Evolutionary conservation across 352 stramenopile species (phyloP), one percentile per base, ranked within the genome.

Genomic region (Pythium chondricola): DNA sequence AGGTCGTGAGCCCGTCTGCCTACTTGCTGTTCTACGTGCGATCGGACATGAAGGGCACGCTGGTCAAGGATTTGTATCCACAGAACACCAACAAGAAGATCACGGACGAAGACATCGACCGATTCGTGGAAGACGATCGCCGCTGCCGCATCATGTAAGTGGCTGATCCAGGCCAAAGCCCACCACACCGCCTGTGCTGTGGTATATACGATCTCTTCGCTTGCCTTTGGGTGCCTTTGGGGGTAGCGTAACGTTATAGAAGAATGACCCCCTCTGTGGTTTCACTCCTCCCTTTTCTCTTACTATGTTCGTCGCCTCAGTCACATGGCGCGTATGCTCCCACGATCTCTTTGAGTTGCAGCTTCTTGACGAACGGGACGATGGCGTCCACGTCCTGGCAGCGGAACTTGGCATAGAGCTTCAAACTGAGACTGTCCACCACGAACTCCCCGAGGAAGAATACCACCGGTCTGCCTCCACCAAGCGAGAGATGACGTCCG

Each of bases 11-110:
- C 17, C 66, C 82, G 25, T 88, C 83, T 1, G 85, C 88, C 20
- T 97, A 97, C 64, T 66, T 97, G 55, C 72, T 97, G 7, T 97
- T 97, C 54, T 97, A 96, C 58, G 54, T 96, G 30, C 77, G 85
- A 29, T 92, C 85, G 6, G 87, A 96, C 58, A 91, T 95, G 71
- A 79, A 91, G 48, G 68, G 66, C 42, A 67, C 83, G 24, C 55
- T 84, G 10, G 80, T 95, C 10, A 86, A 89, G 52, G 83, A 89
- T 40, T 52, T 96, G 41, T 96, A 88, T 49, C 83, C 83, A 16
- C 77, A 77, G 31, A 95, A 91, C 58, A 88, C 84, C 57, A 86
- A 88, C 42, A 66, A 71, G 39, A 80, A 79, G 49, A 93, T 95
- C 58, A 95, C 83, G 4, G 83, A 95, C 31, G 81, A 93, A 61